A percentile compares a stretch with the other conserved stretches of the same genome.
These are phyloP conservation scores for Prunus mongolica DNA, from an alignment of 306 rosid genomes.

Conservation along the genomic window DNA sequence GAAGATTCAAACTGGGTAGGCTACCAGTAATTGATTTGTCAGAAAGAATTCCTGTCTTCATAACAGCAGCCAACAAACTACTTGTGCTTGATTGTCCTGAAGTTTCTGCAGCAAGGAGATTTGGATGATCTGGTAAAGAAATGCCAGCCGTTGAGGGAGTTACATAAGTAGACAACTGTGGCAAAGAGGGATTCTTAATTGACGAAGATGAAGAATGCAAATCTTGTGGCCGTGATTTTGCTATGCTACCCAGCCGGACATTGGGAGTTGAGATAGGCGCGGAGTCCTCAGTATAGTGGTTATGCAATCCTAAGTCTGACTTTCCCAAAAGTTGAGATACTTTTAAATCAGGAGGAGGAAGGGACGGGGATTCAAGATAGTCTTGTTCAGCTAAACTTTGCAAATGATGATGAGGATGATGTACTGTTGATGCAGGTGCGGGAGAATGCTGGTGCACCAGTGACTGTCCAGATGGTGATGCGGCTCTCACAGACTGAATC, in stretches of 20 bases:
- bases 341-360: conserved; percentile 35
- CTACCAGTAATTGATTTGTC: conserved; percentile 38
- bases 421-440: conserved; percentile 28
- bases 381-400: conserved; percentile 42
- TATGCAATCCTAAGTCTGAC: conserved; percentile 23
- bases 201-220: conserved; percentile 38
- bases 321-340: conserved; percentile 35
- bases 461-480: conserved; percentile 50
- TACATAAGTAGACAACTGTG: conserved; percentile 26
- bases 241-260: conserved; percentile 29
- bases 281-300: conserved; percentile 40
- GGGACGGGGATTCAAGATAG: conserved; percentile 18
- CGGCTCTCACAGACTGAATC: conserved; percentile 36
- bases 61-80: conserved; percentile 67
- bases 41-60: conserved; percentile 68
- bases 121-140: conserved; percentile 24
- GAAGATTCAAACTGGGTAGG: conserved; percentile 33
- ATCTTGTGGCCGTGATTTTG: conserved; percentile 47
- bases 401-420: conserved; percentile 37
- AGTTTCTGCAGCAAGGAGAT: conserved; percentile 36
- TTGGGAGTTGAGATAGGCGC: conserved; percentile 27
- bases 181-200: conserved; percentile 25
- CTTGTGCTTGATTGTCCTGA: conserved; percentile 53
- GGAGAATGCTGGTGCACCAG: conserved; percentile 47
- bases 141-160: conserved; percentile 17